Percentiles rank a stretch among this genome's conserved stretches.
Conservation (phyloP, 306 rosid genomes). For the Begonia peltatifolia region DNA sequence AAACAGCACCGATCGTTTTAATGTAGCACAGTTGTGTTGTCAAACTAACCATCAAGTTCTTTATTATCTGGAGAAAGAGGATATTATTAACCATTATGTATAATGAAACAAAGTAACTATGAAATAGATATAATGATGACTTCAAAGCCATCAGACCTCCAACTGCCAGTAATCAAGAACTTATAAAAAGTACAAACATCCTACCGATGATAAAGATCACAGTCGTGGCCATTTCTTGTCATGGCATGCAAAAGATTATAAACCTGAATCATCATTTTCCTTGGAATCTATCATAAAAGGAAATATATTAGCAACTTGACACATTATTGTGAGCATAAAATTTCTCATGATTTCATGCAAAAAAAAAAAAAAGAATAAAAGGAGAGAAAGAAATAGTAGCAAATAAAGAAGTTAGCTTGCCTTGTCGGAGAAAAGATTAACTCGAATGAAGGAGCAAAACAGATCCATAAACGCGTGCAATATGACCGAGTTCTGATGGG, state of each 20-base stretch:
- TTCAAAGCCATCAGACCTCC: too few species aligned
- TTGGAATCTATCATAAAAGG: conserved; percentile 63
- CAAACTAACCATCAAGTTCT: too few species aligned
- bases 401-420: conserved; percentile 30
- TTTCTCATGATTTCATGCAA: too few species aligned
- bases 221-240: conserved; percentile 81
- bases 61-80: too few species aligned
- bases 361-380: too few species aligned
- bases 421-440: conserved; percentile 91
- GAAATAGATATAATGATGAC: too few species aligned
- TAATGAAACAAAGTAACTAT: too few species aligned
- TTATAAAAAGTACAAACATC: conserved; percentile 12
- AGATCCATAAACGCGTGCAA: conserved; percentile 92
- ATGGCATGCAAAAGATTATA: conserved; percentile 83
- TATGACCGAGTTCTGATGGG: conserved; percentile 93
- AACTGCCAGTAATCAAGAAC: too few species aligned
- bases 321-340: too few species aligned
- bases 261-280: conserved; percentile 93
- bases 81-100: too few species aligned
- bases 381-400: conserved; percentile 7
- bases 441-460: conserved; percentile 92
- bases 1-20: too few species aligned
- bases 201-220: conserved; percentile 98
- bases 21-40: too few species aligned
- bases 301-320: background rate